phyloP scores from a whole-genome alignment of 345 rosid species.

The Gynandropsis gynandra region DNA sequence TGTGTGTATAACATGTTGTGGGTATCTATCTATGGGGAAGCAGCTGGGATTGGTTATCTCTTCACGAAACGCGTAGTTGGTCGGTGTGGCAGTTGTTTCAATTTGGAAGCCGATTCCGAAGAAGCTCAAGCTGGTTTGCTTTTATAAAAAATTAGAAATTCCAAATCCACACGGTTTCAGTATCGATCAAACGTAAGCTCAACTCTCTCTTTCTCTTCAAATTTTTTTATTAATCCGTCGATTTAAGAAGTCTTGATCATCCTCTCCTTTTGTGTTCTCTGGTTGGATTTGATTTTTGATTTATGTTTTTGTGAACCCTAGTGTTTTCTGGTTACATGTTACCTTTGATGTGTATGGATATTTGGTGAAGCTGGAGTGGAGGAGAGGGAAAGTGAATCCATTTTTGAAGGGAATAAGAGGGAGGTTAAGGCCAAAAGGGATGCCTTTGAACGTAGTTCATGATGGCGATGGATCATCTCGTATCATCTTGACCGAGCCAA shows the following conservation, averaged over 20 bases:
- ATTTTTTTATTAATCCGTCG: background rate
- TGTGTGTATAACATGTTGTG: slow-evolving; percentile 6
- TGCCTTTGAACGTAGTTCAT: slow-evolving; percentile 64
- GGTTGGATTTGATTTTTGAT: background rate
- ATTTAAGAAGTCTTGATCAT: slow-evolving; percentile 20
- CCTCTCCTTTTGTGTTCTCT: slow-evolving; percentile 1
- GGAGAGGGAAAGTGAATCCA: slow-evolving; percentile 50
- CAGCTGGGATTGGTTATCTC: slow-evolving; percentile 9
- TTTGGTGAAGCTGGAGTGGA: slow-evolving; percentile 51
- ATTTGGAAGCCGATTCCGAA: slow-evolving; percentile 41
- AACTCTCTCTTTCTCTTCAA: slow-evolving; percentile 9
- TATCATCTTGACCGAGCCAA: slow-evolving; percentile 64
- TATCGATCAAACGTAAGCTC: slow-evolving; percentile 36
- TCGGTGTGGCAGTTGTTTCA: slow-evolving; percentile 20
- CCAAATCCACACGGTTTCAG: slow-evolving; percentile 10
- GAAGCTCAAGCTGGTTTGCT: background rate
- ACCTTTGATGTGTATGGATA: slow-evolving; percentile 18
- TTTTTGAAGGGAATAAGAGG: slow-evolving; percentile 35
- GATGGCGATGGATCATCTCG: slow-evolving; percentile 57
- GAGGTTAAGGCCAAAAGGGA: slow-evolving; percentile 40
- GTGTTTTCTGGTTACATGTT: background rate
- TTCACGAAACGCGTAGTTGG: slow-evolving; percentile 18
- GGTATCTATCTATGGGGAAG: background rate
- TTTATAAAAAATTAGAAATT: slow-evolving; percentile 4
- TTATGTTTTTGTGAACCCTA: slow-evolving; percentile 1